phyloP scores from a whole-genome alignment of 2,329 filamentous ascomycete genomes.

The Colletotrichum sp. region DNA sequence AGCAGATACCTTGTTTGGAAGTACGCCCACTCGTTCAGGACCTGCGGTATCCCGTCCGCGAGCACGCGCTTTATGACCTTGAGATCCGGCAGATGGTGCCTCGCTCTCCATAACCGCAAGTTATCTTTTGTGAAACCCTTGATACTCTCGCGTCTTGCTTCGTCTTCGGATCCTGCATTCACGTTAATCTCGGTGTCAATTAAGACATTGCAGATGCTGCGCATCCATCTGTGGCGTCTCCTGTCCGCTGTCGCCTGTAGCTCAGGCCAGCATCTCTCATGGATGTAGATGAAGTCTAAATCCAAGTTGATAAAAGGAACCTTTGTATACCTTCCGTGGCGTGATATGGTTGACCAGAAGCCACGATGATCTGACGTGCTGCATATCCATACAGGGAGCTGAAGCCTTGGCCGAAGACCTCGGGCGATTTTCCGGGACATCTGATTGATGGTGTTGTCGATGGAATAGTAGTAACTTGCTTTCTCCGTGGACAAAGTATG shows the following conservation, averaged over 20 bases:
- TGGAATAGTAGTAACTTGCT: neutral
- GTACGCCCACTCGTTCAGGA: neutral
- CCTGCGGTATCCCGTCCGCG: rapidly evolving
- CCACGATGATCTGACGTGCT: neutral
- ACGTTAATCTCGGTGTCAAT: neutral
- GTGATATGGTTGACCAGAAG: neutral
- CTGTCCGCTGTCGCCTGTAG: too few species aligned
- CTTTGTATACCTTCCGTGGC: neutral
- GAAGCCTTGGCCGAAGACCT: neutral
- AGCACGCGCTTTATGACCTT: neutral
- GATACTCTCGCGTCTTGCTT: neutral
- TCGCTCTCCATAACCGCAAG: neutral
- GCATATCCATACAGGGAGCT: neutral
- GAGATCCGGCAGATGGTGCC: neutral
- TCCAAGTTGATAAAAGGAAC: neutral
- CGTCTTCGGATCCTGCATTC: neutral
- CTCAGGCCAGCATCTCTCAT: too few species aligned
- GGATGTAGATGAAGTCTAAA: neutral
- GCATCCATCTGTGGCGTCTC: neutral
- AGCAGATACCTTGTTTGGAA: neutral
- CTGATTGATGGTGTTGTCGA: neutral
- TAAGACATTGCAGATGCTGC: neutral
- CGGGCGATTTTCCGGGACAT: neutral
- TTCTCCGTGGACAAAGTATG: too few species aligned
- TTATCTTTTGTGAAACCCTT: neutral